Percentiles rank a stretch among this genome's conserved stretches.
These are phyloP conservation scores for Pythium aristosporum DNA, from an alignment of 352 stramenopile species.

Conservation along the genomic window DNA sequence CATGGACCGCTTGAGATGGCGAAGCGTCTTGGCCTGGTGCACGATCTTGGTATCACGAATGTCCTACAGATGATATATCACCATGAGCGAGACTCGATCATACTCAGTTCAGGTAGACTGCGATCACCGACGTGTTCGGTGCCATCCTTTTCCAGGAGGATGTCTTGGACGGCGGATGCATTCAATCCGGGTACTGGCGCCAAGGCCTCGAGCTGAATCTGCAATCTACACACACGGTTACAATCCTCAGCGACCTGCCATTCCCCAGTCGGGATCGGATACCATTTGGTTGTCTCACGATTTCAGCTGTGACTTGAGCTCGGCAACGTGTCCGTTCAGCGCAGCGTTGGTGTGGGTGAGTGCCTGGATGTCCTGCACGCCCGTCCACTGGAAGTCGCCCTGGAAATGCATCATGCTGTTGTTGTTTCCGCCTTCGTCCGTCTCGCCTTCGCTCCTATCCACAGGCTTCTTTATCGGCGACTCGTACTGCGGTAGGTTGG, in stretches of 20 bases:
- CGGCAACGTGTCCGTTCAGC: constrained; percentile 39
- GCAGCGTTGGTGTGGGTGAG: constrained; percentile 60
- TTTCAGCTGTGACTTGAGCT: constrained; percentile 65
- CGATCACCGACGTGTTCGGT: constrained; percentile 45
- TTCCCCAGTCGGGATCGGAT: background rate
- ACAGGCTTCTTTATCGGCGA: constrained; percentile 1
- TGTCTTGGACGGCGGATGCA: constrained; percentile 46
- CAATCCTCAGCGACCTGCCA: background rate
- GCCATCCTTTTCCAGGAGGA: constrained; percentile 60
- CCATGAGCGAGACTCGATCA: no score
- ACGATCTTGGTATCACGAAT: constrained; percentile 78
- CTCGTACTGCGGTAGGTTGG: constrained; percentile 13
- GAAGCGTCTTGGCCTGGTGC: constrained; percentile 69
- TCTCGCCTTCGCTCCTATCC: constrained; percentile 20
- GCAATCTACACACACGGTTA: constrained; percentile 32
- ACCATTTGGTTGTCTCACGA: constrained; percentile 29
- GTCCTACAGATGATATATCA: constrained; percentile 35
- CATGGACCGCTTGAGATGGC: constrained; percentile 50
- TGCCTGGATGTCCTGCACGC: constrained; percentile 54
- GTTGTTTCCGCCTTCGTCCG: constrained; percentile 24
- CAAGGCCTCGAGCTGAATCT: constrained; percentile 72
- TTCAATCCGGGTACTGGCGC: constrained; percentile 62
- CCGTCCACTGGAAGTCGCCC: constrained; percentile 46
- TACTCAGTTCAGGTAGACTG: background rate
- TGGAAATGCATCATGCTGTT: constrained; percentile 15